phyloP scores from a whole-genome alignment of 345 rosid genomes.

The Excoecaria agallocha region DNA sequence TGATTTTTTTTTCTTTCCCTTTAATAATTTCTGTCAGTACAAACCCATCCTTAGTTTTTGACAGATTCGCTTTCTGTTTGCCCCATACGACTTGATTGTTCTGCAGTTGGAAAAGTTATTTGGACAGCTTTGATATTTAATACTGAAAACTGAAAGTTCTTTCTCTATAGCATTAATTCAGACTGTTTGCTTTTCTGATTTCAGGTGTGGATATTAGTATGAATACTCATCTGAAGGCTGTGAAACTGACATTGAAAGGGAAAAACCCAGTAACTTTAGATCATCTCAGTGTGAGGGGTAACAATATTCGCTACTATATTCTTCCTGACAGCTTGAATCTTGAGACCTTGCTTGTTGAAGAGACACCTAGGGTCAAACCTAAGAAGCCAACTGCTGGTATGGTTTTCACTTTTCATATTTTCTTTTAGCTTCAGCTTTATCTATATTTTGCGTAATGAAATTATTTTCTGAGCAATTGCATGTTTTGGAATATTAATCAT shows the following conservation, averaged over 20 bases:
- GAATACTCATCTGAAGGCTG: conserved; percentile 97
- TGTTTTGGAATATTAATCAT: conserved; percentile 5
- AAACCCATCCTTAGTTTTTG: neutral
- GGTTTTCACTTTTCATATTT: neutral
- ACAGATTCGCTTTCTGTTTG: neutral
- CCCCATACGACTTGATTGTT: neutral
- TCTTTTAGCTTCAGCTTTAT: neutral
- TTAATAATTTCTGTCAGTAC: neutral
- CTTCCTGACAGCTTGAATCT: conserved; percentile 98
- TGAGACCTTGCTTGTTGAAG: conserved; percentile 93
- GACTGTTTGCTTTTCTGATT: conserved; percentile 9
- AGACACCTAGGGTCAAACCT: conserved; percentile 92
- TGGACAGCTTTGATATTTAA: neutral
- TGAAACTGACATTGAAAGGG: conserved; percentile 88
- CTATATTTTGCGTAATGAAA: neutral
- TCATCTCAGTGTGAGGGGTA: conserved; percentile 94
- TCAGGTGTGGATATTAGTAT: conserved; percentile 96
- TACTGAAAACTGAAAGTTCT: neutral
- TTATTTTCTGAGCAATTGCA: neutral
- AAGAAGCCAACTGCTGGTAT: conserved; percentile 96
- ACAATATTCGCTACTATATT: conserved; percentile 94
- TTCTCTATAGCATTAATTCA: neutral
- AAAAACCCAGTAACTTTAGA: conserved; percentile 83
- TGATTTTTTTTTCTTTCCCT: neutral
- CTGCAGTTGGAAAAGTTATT: neutral